Percentiles rank a stretch among this genome's conserved stretches.
Evolutionary conservation across 495 filamentous ascomycete species (phyloP).

Genomic region (Lindgomyces ingoldianus): DNA sequence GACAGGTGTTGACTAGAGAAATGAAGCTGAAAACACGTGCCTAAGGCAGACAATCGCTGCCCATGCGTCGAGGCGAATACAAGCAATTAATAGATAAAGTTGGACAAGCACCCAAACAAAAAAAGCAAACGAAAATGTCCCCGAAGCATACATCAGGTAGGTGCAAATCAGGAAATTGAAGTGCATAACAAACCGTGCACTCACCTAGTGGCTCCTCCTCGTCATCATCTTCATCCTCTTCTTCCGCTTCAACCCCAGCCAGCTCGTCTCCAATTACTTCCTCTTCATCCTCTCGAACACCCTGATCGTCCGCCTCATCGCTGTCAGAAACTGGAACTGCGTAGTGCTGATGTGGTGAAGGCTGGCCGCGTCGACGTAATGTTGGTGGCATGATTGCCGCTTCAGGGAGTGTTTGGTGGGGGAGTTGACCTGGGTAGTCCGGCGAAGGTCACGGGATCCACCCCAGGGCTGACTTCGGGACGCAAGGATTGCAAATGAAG

Average conservation of each 20-base stretch:
- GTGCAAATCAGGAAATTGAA: no score
- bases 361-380: slow-evolving; percentile 22
- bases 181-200: background rate
- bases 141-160: no score
- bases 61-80: no score
- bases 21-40: no score
- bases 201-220: slow-evolving; percentile 36
- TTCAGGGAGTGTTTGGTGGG: background rate
- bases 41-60: no score
- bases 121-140: background rate
- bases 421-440: background rate
- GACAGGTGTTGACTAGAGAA: no score
- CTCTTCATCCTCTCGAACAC: slow-evolving; percentile 21
- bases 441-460: no score
- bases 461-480: background rate
- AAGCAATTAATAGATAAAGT: no score
- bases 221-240: slow-evolving; percentile 49
- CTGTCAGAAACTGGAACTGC: slow-evolving; percentile 25
- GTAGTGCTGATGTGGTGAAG: slow-evolving; percentile 11
- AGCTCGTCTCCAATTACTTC: slow-evolving; percentile 39
- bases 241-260: slow-evolving; percentile 37
- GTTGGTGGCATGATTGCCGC: slow-evolving; percentile 29
- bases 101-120: background rate
- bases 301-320: slow-evolving; percentile 34
- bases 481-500: background rate